Percentiles rank a stretch among this genome's conserved stretches.
phyloP scores from a whole-genome alignment of 306 rosid genomes.

The Astragalus membranaceus region DNA sequence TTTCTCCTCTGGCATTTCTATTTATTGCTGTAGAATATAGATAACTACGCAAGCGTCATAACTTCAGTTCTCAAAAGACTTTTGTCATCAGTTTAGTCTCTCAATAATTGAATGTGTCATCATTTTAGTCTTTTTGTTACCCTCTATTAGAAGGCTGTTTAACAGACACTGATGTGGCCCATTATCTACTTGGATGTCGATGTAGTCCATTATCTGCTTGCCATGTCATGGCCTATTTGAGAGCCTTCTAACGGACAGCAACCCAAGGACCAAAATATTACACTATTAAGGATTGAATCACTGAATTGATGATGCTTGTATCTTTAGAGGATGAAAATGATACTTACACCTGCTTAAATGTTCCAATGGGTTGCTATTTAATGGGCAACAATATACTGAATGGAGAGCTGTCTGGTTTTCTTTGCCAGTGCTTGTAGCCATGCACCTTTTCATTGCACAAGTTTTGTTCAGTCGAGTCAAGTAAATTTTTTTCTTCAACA shows the following conservation, averaged over 20 bases:
- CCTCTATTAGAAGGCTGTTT: neutral
- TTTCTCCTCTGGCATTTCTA: neutral
- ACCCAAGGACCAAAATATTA: neutral
- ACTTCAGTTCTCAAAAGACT: neutral
- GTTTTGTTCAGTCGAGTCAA: constrained; percentile 2
- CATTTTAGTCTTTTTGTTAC: neutral
- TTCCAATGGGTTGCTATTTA: neutral
- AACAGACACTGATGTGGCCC: no score
- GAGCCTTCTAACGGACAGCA: neutral
- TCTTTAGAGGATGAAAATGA: neutral
- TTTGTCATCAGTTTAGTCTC: neutral
- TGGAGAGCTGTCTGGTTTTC: neutral
- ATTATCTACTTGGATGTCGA: no score
- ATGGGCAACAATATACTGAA: neutral
- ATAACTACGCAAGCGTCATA: neutral
- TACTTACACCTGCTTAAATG: neutral
- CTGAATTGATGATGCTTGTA: neutral
- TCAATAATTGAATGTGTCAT: neutral
- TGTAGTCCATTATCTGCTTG: neutral
- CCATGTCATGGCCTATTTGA: neutral
- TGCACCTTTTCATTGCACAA: constrained; percentile 4
- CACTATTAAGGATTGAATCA: neutral
- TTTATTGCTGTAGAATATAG: constrained; percentile 4
- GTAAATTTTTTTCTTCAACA: neutral
- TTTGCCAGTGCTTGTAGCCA: neutral